Percentiles rank a stretch among this genome's conserved stretches.
phyloP scores from a whole-genome alignment of 2,329 filamentous ascomycete genomes.

The Acrodontium crateriforme region DNA sequence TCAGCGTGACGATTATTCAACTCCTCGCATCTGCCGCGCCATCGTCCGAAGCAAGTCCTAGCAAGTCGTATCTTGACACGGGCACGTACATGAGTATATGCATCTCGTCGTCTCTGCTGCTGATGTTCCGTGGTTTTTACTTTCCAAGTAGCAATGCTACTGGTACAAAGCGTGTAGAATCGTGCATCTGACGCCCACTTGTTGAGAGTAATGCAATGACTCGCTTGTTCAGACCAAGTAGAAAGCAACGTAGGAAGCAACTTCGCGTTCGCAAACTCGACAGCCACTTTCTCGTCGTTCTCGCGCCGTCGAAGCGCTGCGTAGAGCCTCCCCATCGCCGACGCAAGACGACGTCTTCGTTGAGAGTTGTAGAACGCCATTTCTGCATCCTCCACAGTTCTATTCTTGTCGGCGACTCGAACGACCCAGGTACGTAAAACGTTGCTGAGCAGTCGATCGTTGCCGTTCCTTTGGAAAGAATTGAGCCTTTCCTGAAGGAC shows the following conservation, averaged over 20 bases:
- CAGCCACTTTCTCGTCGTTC: constrained; percentile 23
- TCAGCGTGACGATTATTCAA: constrained; percentile 26
- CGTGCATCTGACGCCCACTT: constrained; percentile 41
- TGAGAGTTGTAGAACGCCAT: constrained; percentile 14
- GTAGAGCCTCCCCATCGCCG: constrained; percentile 17
- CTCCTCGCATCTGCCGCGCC: constrained; percentile 23
- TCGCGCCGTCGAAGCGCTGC: constrained; percentile 17
- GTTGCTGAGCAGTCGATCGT: constrained; percentile 11
- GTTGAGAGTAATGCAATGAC: constrained; percentile 34
- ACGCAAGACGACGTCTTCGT: constrained; percentile 13
- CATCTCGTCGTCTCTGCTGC: constrained; percentile 39
- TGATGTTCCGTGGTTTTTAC: constrained; percentile 35
- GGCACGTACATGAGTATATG: constrained; percentile 41
- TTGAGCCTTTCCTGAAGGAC: constrained; percentile 35
- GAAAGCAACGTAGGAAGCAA: constrained; percentile 25
- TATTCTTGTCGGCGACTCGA: constrained; percentile 5
- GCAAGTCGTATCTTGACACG: constrained; percentile 42
- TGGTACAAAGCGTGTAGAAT: constrained; percentile 42
- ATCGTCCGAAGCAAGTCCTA: constrained; percentile 25
- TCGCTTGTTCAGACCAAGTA: constrained; percentile 22
- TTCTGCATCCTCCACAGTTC: constrained; percentile 8
- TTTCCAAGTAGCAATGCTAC: constrained; percentile 38
- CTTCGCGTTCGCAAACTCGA: constrained; percentile 28
- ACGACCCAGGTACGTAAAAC: constrained; percentile 9
- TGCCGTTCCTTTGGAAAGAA: constrained; percentile 25